Evolutionary conservation across 2,329 filamentous ascomycete genomes (phyloP), one percentile per base, ranked within the genome.

Genomic region (Paraconiothyrium brasiliense): DNA sequence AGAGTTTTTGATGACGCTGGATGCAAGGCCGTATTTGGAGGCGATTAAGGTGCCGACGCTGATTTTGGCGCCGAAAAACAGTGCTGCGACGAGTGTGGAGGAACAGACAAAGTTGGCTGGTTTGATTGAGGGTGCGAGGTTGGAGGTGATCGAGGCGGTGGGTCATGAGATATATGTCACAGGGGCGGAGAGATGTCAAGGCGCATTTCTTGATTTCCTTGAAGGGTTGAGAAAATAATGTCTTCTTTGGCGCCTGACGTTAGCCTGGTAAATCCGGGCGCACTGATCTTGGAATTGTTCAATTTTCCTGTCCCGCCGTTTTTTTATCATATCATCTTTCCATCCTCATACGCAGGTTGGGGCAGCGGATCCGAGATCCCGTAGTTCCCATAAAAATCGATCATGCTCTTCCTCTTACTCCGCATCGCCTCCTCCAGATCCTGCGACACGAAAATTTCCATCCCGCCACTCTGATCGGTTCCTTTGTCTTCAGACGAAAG

Each of bases 81-180:
- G 77, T 60, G 75, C 67, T 16, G 76, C 76, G 30, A 69, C 71
- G 1, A 71, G 59, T 46, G 50, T 75, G 8, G 68, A 74, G 43
- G 76, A 77, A 27, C 73, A 75, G 63, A 60, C 64, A 58, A 51
- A 49, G 4, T 22, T 78, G 1, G 50, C 46, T 8, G 52, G 62
- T 37, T 55, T 58, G 52, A 68, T 77, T 8, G 6, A 47, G 4
- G 65, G 65, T 6, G 62, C 70, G 32, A 67, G 50, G 34, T 24
- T 78, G 41, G 74, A 68, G 59, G 55, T 74, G 11, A 54, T 78
- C 11, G 63, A 72, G 44, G 74, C 70, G 1, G 63, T 63, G 14
- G 75, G 74, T 7, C 76, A 78, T 64, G 76, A 79, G 65, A 78
- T 78, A n/a, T 78, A 76, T 58, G 70, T 76, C 6, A 75, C 72